Base-by-base conservation (phyloP, 1,139 yeast genomes). In the Pichia sp. region DNA sequence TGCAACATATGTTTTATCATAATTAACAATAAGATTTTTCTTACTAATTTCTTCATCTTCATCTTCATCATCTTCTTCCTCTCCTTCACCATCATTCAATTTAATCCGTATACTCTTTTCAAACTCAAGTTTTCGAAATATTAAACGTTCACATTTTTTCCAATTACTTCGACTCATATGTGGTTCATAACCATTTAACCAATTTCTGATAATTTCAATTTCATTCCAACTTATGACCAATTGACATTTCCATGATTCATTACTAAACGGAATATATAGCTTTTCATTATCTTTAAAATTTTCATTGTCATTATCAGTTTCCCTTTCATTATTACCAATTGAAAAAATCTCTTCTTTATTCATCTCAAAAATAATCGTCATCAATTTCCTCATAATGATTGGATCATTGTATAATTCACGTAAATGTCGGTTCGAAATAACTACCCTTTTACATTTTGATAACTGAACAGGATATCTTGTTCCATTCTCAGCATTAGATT, bases 231-330 rank as follows among this genome's bases (percentile, higher is more conserved):
- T 38, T 13, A 56, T 49, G 15, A 49, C 43, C 23, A 58, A 31
- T 26, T 41, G 43, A 28, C 59, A 56, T 38, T 50, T 51, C 62
- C 63, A 59, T 5, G 50, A 50, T 3, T 52, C 54, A 14, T 54
- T 49, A 15, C 27, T 45, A 22, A 60, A 33, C 2, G 56, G 57
- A 6, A 58, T 33, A 21, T 44, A 43, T 16, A 55, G 36, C 21
- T 38, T 44, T 5, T 51, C 50, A 10, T 35, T 36, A 22, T 41
- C 45, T 19, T 34, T 40, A n/a, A 32, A 28, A n/a, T 20, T 31
- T 24, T 11, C 26, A 27, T 16, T 25, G 6, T n/a, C 21, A 11
- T 16, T 11, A n/a, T 14, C 31, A 11, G 22, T 25, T 18, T 33
- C 33, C n/a, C 31, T 18, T 6, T 25, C 31, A 10, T 33, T 35